Base-by-base conservation (phyloP, 2,329 filamentous ascomycete genomes). In the Verticillium albo-atrum region DNA sequence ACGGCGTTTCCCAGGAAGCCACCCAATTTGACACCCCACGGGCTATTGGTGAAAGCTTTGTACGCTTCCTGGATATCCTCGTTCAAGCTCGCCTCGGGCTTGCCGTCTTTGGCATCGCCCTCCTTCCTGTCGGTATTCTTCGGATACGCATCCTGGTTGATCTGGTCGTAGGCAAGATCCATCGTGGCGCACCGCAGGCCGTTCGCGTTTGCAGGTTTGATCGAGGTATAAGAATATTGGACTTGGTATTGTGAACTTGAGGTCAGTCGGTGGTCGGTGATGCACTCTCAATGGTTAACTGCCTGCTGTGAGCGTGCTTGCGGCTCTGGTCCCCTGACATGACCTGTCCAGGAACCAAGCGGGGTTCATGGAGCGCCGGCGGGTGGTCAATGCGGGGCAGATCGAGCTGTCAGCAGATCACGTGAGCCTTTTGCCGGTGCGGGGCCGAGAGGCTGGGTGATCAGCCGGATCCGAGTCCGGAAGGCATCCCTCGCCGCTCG, bases 101-200 rank as follows among this genome's bases (percentile, higher is more conserved):
- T 70, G 61, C 76, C 74, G 54, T 74, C 73, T 51, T 78, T 76
- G 37, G 68, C 58, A 50, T 61, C 63, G 61, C 60, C 67, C 61
- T 65, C 64, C 62, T 79, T 76, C 64, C 81, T 77, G 62, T 84
- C 79, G 61, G 79, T 70, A 60, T 87, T 80, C 67, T 86, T 83
- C 42, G 84, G 80, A 63, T 91, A 83, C 56, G 86, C 84, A 73
- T 95, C 89, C 78, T 97, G 92, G 72, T 92, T 88, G 69, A 98
- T 96, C 75, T 97, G 92, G 71, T 99, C 95, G 83, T 98, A 99
- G 52, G 93, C 93, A 70, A 96, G 82, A 84, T 99, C 95, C 95
- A 99, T 98, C 65, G 64, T 69, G 56, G 35, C 50, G 34, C 54
- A 26, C 35, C 50, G 54, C 58, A 55, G 55, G 60, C 63, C 20